Evolutionary conservation across 2,329 filamentous ascomycete genomes (phyloP).

Genomic region (Metarhizium anisopliae): DNA sequence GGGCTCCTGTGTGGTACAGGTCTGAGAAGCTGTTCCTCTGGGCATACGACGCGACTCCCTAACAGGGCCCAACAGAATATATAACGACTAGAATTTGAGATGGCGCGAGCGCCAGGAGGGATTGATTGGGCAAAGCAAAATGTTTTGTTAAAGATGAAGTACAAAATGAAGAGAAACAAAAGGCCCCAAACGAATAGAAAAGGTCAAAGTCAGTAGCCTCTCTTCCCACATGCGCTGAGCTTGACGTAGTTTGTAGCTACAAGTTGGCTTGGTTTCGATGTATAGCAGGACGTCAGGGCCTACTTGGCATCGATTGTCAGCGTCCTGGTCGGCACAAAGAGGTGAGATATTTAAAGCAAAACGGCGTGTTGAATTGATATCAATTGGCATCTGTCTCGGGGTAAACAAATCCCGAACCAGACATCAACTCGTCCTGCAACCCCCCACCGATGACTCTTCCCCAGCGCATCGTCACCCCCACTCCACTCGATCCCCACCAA

Average conservation of each 20-base stretch:
- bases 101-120: background rate
- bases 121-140: background rate
- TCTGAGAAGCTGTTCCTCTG: background rate
- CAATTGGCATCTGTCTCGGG: background rate
- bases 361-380: background rate
- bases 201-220: background rate
- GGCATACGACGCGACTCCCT: background rate
- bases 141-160: background rate
- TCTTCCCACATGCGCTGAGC: background rate
- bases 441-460: background rate
- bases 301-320: background rate
- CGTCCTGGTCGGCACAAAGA: no score
- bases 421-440: background rate
- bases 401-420: background rate
- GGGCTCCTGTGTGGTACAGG: background rate
- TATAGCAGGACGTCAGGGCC: background rate
- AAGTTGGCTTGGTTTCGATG: background rate
- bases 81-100: background rate
- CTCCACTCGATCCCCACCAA: background rate
- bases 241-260: background rate
- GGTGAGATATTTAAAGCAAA: background rate
- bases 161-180: background rate
- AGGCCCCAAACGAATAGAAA: background rate
- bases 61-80: background rate
- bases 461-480: background rate